Evolutionary conservation across 352 stramenopile species (phyloP), one percentile per base, ranked within the genome.

Genomic region (Pelagophyceae sp.): DNA sequence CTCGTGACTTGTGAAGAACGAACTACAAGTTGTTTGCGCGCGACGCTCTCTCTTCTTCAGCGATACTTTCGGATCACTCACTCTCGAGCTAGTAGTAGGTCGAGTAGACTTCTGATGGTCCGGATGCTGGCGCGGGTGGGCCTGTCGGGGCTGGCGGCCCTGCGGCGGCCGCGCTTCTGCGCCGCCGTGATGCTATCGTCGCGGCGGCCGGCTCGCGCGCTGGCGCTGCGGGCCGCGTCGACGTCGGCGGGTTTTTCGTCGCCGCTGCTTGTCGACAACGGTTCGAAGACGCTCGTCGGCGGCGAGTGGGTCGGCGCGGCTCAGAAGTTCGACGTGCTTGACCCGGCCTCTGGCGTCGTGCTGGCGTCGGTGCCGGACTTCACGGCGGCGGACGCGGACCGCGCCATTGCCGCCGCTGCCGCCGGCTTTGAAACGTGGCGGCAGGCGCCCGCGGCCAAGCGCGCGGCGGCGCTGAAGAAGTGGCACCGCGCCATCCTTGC

Each of bases 401-500:
- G 5, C 11, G 67, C 67, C 20, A 54, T 74, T 37, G 35, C 20
- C 2, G 67, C 33, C 0, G 67, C 67, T 3, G 1, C 11, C 25
- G 2, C 11, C 23, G 67, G 35, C 35, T n/a, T 74, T 6, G 33
- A 51, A 1, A 17, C 15, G 15, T 74, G 67, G 67, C 17, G 17
- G 2, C 6, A 37, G 33, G 58, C 67, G 27, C 5, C 35, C 33
- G 23, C 67, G 31, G 35, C 35, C 67, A 5, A 51, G 27, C 33
- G 67, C 5, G 25, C 5, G 5, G 23, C 31, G 2, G 35, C 35
- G 23, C 67, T 74, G 2, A 3, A 31, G 1, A 20, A 51, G 33
- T 74, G 67, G 67, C 67, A 74, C 67, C 2, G 6, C 2, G 2
- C 33, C 2, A 74, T 74, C 67, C 35, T 74, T 0, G 67, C 33